Base-by-base conservation (phyloP, 2,329 filamentous ascomycete species). In the Dactylonectria estremocensis region DNA sequence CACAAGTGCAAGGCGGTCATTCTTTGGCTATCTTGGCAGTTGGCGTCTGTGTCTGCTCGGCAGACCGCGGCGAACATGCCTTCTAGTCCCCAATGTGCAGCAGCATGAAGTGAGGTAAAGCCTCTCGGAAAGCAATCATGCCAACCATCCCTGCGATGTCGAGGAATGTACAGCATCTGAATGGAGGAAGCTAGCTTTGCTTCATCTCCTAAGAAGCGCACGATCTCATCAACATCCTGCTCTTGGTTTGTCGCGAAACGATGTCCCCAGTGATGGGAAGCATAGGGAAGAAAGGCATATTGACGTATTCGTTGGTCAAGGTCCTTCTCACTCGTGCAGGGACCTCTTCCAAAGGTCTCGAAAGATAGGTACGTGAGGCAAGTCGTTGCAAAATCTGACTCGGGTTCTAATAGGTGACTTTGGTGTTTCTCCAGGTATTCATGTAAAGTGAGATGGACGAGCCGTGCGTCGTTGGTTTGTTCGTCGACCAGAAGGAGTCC, bases 41-140 rank as follows among this genome's bases (percentile, higher is more conserved):
- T 43, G 28, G 55, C 28, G 14, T 53, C 31, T 24, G n/a, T 33
- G 58, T 46, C n/a, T 46, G 28, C 37, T 52, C 14, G 28, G 10
- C 40, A 31, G 31, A 63, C 3, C 18, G 53, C 22, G 3, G 18
- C 46, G 35, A 69, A 52, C 2, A 66, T 8, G 6, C 52, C 52
- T 14, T 69, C 63, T 22, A 69, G 50, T 33, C 67, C 67, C 67
- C 67, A 69, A 46, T 69, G 66, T 22, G 67, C 46, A 31, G 43
- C 53, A 49, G 58, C 62, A 46, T 69, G 67, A 33, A 69, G 62
- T 18, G 40, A 33, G 46, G 58, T 66, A 50, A 69, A 69, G 53
- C 55, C n/a, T 31, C 33, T 40, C 1, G 67, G 67, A 37, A 62
- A 69, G 33, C 43, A 24, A 18, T 66, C 46, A 57, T 69, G 49